These are phyloP conservation scores for Fusarium sororula DNA, from an alignment of 2,329 filamentous ascomycete species.

Conservation along the genomic window DNA sequence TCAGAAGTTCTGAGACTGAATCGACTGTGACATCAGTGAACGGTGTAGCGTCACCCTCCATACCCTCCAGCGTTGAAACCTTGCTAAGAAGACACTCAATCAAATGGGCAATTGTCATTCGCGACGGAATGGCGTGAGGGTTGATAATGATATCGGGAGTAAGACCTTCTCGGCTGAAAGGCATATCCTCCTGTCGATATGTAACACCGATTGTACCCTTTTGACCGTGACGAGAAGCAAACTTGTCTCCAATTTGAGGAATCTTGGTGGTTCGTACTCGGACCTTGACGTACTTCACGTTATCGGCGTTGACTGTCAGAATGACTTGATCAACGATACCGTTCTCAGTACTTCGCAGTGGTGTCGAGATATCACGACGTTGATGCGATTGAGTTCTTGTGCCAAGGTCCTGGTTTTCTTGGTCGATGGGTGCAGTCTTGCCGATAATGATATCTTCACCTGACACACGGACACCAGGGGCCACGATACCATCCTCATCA, in stretches of 20 bases:
- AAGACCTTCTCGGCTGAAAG: constrained; percentile 91
- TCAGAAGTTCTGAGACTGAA: constrained; percentile 85
- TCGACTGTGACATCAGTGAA: constrained; percentile 99
- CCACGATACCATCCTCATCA: constrained; percentile 94
- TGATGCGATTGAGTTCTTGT: constrained; percentile 90
- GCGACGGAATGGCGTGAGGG: constrained; percentile 98
- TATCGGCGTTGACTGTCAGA: constrained; percentile 93
- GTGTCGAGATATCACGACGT: constrained; percentile 95
- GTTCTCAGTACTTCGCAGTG: constrained; percentile 92
- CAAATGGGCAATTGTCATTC: constrained; percentile 99
- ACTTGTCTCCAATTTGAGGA: constrained; percentile 98
- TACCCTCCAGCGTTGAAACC: constrained; percentile 90
- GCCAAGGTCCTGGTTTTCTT: constrained; percentile 92
- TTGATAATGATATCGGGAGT: constrained; percentile 98
- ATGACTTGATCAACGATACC: constrained; percentile 96
- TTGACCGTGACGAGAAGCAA: constrained; percentile 98
- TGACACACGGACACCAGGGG: constrained; percentile 91
- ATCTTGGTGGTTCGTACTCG: constrained; percentile 97
- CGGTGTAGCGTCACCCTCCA: constrained; percentile 96
- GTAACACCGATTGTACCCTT: constrained; percentile 99
- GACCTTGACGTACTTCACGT: constrained; percentile 95
- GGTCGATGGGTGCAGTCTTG: constrained; percentile 94
- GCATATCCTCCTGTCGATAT: constrained; percentile 98
- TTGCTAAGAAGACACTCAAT: constrained; percentile 98
- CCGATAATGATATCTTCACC: constrained; percentile 99